Evolutionary conservation across 2,329 filamentous ascomycete species (phyloP), one percentile per base, ranked within the genome.

Genomic region (Teratosphaeria gauchensis): DNA sequence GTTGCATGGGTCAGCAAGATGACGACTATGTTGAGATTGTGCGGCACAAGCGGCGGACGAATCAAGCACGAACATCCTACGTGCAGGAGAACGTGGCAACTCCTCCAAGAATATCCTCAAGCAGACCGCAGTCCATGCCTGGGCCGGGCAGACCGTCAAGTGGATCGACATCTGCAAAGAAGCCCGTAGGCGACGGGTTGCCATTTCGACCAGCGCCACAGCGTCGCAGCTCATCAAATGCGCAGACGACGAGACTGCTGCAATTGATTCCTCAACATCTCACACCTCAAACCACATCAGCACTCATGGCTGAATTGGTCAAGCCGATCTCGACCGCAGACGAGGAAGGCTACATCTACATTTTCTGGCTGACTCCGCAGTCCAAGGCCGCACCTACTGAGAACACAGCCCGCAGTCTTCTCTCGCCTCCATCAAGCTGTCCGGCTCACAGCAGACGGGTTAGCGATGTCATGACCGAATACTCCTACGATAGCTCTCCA

Each of bases 281-380:
- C 4, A 81, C 86, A 1, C 85, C 89, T 1, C 78, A 87, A 65
- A 88, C 84, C 0, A 78, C 88, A 0, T 87, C 90, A 0, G 76
- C 80, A 4, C 79, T 97, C 3, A 81, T 92, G 60, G 78, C 86
- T 2, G 92, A 97, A 72, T 80, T 97, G 9, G 83, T 74, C 71
- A 94, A 82, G 77, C 90, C 80, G 1, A 82, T 92, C 53, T 91
- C 90, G 0, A 77, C 83, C 24, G 77, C 81, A 57, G 89, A 94
- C 64, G 89, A 95, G 65, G 79, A 87, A 12, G 94, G 94, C 42
- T 99, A 94, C 76, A 97, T 99, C 65, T 99, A 99, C 80, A 95
- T 99, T 74, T 99, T 97, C 80, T 96, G 92, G 91, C 81, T 96
- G 24, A 96, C 90, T 0, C 69, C 68, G 1, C 85, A 90, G 33